Evolutionary conservation across 2,329 filamentous ascomycete genomes (phyloP).

Genomic region (Ophiostoma populinum): DNA sequence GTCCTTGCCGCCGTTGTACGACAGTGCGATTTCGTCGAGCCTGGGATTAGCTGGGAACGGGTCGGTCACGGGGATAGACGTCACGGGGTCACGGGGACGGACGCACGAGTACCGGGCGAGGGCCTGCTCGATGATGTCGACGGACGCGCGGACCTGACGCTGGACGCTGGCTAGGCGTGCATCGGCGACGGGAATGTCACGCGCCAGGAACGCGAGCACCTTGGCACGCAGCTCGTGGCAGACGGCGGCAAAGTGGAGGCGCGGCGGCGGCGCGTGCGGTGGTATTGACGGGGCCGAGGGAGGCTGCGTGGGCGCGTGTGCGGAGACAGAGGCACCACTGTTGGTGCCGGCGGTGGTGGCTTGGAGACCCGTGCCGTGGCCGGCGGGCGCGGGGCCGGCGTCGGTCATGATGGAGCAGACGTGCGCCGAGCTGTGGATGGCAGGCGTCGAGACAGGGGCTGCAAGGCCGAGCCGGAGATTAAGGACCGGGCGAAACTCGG

Average conservation of each 20-base stretch:
- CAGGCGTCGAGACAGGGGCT: too few relatives aligned
- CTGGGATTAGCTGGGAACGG: slow-evolving; percentile 23
- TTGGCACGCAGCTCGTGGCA: slow-evolving; percentile 38
- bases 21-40: slow-evolving; percentile 64
- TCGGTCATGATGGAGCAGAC: too few relatives aligned
- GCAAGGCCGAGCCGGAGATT: too few relatives aligned
- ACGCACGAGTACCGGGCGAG: slow-evolving; percentile 57
- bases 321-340: too few relatives aligned
- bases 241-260: slow-evolving; percentile 18
- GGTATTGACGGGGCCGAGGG: background rate
- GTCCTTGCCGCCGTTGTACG: slow-evolving; percentile 97
- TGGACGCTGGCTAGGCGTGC: slow-evolving; percentile 49
- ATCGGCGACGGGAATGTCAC: slow-evolving; percentile 30
- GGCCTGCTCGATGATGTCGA: slow-evolving; percentile 59
- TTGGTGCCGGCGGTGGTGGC: too few relatives aligned
- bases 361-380: too few relatives aligned
- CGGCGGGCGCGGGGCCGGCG: too few relatives aligned
- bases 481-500: too few relatives aligned
- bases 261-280: too few relatives aligned
- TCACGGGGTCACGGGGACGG: background rate
- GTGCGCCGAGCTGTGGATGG: too few relatives aligned
- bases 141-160: slow-evolving; percentile 52
- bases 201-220: slow-evolving; percentile 48
- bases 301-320: too few relatives aligned
- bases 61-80: too few relatives aligned